These are phyloP conservation scores for Trifolium subterraneum DNA, from an alignment of 306 rosid species.

Conservation along the genomic window DNA sequence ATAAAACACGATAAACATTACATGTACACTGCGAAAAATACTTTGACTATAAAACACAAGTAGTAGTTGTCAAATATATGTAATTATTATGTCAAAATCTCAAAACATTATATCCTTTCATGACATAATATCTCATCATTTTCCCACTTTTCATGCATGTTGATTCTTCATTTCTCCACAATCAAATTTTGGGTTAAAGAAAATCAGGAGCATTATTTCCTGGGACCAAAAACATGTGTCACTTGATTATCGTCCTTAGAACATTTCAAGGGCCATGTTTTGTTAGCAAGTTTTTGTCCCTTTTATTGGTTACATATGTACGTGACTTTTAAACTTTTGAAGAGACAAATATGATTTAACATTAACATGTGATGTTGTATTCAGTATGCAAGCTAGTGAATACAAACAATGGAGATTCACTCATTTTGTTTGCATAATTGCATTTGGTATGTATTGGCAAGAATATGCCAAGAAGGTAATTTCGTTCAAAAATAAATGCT, in stretches of 20 bases:
- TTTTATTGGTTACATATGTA: neutral
- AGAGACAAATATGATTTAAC: conserved; percentile 40
- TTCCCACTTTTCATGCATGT: conserved; percentile 9
- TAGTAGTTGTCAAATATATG: neutral
- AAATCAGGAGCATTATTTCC: neutral
- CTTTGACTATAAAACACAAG: neutral
- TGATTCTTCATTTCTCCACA: neutral
- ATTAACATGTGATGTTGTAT: neutral
- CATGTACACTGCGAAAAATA: neutral
- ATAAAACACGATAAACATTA: neutral
- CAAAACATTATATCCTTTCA: neutral
- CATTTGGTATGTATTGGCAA: neutral
- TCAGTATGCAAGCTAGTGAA: conserved; percentile 16
- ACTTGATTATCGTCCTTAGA: conserved; percentile 43
- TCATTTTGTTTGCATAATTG: neutral
- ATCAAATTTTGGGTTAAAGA: neutral
- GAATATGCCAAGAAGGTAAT: too few species aligned
- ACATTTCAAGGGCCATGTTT: conserved; percentile 52
- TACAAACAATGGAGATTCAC: conserved; percentile 13
- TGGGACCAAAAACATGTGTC: conserved; percentile 47
- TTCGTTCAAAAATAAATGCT: too few species aligned
- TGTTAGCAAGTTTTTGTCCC: neutral
- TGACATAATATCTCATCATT: neutral
- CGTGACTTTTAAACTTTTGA: conserved; percentile 45
- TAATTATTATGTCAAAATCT: conserved; percentile 5